Evolutionary conservation across 805 yeast genomes (phyloP).

Genomic region (Metschnikowia dekortorum): DNA sequence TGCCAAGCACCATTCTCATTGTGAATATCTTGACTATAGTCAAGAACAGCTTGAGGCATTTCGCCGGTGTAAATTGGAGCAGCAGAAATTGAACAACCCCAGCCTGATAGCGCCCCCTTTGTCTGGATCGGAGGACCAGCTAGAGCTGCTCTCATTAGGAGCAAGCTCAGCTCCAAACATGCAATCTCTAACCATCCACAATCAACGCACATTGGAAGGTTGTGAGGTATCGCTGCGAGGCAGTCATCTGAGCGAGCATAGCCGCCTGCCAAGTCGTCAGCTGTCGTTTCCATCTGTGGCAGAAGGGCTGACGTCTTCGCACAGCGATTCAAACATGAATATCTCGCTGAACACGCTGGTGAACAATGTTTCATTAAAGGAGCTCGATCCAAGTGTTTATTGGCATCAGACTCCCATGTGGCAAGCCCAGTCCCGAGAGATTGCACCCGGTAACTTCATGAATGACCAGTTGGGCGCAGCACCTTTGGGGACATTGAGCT

Average conservation of each 20-base stretch:
- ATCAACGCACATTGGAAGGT: neutral
- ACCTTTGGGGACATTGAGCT: neutral
- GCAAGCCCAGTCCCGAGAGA: neutral
- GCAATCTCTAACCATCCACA: neutral
- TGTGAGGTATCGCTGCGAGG: neutral
- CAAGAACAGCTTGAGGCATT: slow-evolving; percentile 29
- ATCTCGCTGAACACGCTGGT: neutral
- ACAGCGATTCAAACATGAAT: neutral
- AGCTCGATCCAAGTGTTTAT: neutral
- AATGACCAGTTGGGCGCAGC: neutral
- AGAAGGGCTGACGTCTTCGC: neutral
- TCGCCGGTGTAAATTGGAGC: slow-evolving; percentile 15
- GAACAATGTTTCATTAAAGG: neutral
- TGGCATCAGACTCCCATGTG: neutral
- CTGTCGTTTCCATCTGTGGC: neutral
- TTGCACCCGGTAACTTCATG: neutral
- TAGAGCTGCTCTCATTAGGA: slow-evolving; percentile 3
- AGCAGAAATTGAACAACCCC: neutral
- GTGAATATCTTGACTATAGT: slow-evolving; percentile 36
- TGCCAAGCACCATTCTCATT: slow-evolving; percentile 35
- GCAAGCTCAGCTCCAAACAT: neutral
- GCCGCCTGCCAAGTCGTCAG: neutral
- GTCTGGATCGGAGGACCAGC: neutral
- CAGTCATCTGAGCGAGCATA: neutral
- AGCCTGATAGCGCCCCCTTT: neutral